Evolutionary conservation across 225 moss, liverwort and hornwort species (phyloP).

Genomic region (Neckera pumila): DNA sequence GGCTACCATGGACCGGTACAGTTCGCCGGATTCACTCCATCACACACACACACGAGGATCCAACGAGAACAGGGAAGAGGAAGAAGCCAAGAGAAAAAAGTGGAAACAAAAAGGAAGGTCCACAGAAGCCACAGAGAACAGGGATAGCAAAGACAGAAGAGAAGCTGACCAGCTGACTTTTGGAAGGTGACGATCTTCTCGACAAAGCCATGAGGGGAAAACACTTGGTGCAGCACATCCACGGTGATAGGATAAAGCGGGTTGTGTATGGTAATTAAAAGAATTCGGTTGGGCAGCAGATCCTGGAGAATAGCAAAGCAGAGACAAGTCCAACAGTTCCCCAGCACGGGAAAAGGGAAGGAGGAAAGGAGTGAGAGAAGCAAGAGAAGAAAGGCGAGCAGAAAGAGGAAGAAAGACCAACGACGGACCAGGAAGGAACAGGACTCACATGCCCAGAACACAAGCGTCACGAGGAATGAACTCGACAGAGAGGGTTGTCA

Average conservation of each 20-base stretch:
- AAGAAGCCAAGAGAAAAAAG: not conserved
- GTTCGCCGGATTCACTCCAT: not conserved
- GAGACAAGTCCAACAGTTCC: constrained; percentile 61
- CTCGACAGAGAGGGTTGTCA: not conserved
- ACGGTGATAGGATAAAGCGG: constrained; percentile 99
- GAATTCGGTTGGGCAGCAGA: constrained; percentile 99
- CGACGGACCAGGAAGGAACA: not conserved
- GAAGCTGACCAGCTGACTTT: constrained; percentile 99
- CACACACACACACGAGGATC: not conserved
- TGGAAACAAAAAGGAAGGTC: constrained; percentile 11
- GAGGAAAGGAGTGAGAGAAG: constrained; percentile 59
- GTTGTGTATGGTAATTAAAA: constrained; percentile 99
- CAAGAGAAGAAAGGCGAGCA: constrained; percentile 47
- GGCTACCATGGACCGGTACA: not conserved
- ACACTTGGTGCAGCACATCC: constrained; percentile 99
- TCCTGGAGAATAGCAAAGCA: constrained; percentile 96
- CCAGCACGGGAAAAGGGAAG: constrained; percentile 64
- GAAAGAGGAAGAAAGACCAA: constrained; percentile 27
- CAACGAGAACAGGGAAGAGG: constrained; percentile 8
- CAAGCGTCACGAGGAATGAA: constrained; percentile 1
- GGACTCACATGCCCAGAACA: constrained; percentile 2
- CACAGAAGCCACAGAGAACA: constrained; percentile 37
- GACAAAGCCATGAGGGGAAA: constrained; percentile 99
- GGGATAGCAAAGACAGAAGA: constrained; percentile 82
- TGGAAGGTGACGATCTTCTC: constrained; percentile 99